Percentiles rank a stretch among this genome's conserved stretches.
phyloP scores from a whole-genome alignment of 176 grass and related monocot genomes.

The Lolium multiflorum region DNA sequence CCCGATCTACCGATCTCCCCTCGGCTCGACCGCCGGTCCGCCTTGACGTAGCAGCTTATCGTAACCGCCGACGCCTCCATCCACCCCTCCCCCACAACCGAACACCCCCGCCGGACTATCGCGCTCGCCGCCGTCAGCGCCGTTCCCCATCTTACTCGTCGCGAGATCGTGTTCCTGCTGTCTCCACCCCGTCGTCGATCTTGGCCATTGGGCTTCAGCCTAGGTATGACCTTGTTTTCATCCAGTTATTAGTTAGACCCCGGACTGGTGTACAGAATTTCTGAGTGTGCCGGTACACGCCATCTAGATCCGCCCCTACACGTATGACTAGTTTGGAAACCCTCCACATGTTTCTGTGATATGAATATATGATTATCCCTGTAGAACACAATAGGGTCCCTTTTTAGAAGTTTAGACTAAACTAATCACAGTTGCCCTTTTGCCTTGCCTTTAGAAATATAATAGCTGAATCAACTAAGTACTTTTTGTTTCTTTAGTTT shows the following conservation, averaged over 20 bases:
- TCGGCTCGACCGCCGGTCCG: background rate
- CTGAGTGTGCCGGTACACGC: background rate
- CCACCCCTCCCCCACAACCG: background rate
- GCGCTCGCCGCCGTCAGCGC: background rate
- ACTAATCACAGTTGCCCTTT: background rate
- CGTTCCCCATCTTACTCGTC: background rate
- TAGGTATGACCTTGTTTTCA: conserved; percentile 7
- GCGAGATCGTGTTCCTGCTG: conserved; percentile 1
- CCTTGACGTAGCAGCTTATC: background rate
- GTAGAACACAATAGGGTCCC: background rate
- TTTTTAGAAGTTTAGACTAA: background rate
- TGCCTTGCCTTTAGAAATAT: background rate
- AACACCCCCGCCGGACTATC: background rate
- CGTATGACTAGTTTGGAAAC: background rate
- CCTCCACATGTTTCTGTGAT: background rate
- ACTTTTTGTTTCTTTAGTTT: background rate
- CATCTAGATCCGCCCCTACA: conserved; percentile 5
- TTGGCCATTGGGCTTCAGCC: background rate
- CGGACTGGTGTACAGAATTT: background rate
- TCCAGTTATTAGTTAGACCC: background rate
- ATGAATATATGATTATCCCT: background rate
- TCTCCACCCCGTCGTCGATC: background rate
- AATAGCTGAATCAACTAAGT: background rate
- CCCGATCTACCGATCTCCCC: background rate
- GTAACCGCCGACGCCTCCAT: background rate